Percentiles rank a stretch among this genome's conserved stretches.
Conservation (phyloP, 1,139 yeast species). For the Protomyces gravidus region DNA sequence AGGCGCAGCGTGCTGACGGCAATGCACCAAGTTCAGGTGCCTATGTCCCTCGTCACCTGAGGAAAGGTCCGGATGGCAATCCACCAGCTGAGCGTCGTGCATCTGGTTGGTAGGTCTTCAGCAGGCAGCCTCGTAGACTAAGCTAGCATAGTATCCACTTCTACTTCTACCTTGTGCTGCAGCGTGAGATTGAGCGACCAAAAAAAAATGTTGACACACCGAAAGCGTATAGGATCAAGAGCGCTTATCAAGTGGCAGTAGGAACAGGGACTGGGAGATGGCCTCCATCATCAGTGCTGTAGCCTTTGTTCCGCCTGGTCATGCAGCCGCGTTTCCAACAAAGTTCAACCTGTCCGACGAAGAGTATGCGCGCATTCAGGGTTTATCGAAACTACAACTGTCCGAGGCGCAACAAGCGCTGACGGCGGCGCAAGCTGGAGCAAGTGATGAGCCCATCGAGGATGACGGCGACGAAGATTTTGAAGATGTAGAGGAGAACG, state of each 20-base stretch:
- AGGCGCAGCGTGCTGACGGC: neutral
- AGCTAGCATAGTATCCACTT: no score
- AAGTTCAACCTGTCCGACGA: constrained; percentile 83
- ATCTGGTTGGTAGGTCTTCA: constrained; percentile 13
- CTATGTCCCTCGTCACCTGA: constrained; percentile 24
- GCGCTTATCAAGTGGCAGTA: no score
- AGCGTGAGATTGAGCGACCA: no score
- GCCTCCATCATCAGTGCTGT: constrained; percentile 77
- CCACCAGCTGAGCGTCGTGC: constrained; percentile 12
- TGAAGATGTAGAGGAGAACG: constrained; percentile 48
- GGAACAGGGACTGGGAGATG: no score
- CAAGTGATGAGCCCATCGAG: constrained; percentile 1
- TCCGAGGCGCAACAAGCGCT: constrained; percentile 66
- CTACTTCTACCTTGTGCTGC: no score
- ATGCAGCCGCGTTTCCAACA: constrained; percentile 87
- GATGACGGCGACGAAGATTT: constrained; percentile 31
- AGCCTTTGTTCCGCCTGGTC: constrained; percentile 95
- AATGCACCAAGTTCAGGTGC: constrained; percentile 1
- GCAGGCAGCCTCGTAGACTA: neutral
- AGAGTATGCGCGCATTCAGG: constrained; percentile 85
- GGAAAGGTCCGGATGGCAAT: constrained; percentile 16
- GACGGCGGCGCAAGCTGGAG: constrained; percentile 39
- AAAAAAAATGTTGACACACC: no score
- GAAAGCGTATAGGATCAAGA: no score
- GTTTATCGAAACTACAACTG: constrained; percentile 77